Conservation (phyloP, 192 early-diverging fungal species). For the Pilobolus umbonatus region DNA sequence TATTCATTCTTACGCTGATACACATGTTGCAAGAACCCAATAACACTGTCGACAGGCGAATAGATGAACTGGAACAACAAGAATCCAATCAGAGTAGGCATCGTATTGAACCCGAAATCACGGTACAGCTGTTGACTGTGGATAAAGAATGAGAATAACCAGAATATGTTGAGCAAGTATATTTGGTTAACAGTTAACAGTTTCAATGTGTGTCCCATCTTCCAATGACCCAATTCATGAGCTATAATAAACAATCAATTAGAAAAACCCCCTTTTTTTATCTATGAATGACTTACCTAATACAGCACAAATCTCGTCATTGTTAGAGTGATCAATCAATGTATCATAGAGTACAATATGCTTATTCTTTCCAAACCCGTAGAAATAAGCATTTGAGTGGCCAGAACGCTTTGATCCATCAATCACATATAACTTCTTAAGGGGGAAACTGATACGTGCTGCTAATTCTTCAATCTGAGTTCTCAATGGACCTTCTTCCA, state of each 20-base stretch:
- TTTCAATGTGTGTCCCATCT: conserved; percentile 75
- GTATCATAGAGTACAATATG: conserved; percentile 95
- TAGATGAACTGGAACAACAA: conserved; percentile 86
- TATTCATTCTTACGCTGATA: conserved; percentile 87
- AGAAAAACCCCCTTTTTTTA: too few relatives aligned
- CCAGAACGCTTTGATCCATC: conserved; percentile 88
- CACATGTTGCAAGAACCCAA: conserved; percentile 73
- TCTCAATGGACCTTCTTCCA: conserved; percentile 78
- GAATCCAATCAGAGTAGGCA: conserved; percentile 86
- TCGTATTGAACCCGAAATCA: conserved; percentile 79
- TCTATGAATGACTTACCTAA: conserved; percentile 59
- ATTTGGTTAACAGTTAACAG: conserved; percentile 69
- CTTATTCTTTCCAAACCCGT: conserved; percentile 95
- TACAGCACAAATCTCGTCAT: conserved; percentile 88
- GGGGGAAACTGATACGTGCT: conserved; percentile 76
- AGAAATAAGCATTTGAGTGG: conserved; percentile 97
- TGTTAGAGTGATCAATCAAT: conserved; percentile 73
- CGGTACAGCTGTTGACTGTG: conserved; percentile 69
- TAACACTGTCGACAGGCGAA: conserved; percentile 70
- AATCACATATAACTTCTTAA: conserved; percentile 93
- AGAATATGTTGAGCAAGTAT: conserved; percentile 73
- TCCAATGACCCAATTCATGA: conserved; percentile 97
- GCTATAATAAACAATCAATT: conserved; percentile 35
- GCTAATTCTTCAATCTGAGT: conserved; percentile 79
- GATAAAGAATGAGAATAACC: conserved; percentile 73